A percentile compares a stretch with the other conserved stretches of the same genome.
Evolutionary conservation across 768 basidiomycete genomes (phyloP).

Genomic region (Leccinum subgranulosum): DNA sequence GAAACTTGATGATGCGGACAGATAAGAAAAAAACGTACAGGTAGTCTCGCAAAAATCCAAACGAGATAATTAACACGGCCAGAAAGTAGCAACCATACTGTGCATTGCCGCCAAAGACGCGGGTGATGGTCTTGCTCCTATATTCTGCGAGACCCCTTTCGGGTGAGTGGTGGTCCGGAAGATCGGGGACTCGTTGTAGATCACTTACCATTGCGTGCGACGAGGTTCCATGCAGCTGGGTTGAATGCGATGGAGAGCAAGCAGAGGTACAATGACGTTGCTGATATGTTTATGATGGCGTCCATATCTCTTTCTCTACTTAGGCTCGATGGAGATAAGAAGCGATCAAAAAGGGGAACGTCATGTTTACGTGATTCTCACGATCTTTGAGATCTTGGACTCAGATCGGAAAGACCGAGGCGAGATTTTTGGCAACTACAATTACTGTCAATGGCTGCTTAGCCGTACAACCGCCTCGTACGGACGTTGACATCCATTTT

Average conservation of each 20-base stretch:
- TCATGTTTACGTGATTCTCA: slow-evolving; percentile 8
- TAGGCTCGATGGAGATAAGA: background rate
- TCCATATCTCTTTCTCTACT: slow-evolving; percentile 13
- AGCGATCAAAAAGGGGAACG: background rate
- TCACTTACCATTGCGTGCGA: slow-evolving; percentile 82
- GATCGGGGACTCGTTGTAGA: background rate
- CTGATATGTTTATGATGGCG: slow-evolving; percentile 53
- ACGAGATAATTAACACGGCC: slow-evolving; percentile 77
- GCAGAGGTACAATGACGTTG: slow-evolving; percentile 63
- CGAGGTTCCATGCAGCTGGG: slow-evolving; percentile 93
- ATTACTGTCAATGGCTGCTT: background rate
- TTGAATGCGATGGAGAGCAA: slow-evolving; percentile 82
- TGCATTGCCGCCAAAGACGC: slow-evolving; percentile 72
- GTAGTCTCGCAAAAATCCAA: slow-evolving; percentile 82
- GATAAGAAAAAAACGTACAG: slow-evolving; percentile 53
- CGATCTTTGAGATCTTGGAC: background rate
- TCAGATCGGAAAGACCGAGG: too few relatives aligned
- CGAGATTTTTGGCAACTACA: background rate
- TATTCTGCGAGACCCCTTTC: slow-evolving; percentile 48
- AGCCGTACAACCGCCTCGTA: background rate
- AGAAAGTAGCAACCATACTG: slow-evolving; percentile 84
- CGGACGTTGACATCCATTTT: background rate
- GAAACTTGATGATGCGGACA: background rate
- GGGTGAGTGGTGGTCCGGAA: background rate
- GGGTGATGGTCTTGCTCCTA: slow-evolving; percentile 84